Conservation (phyloP, 2,329 filamentous ascomycete species). For the Trichoderma gracile region DNA sequence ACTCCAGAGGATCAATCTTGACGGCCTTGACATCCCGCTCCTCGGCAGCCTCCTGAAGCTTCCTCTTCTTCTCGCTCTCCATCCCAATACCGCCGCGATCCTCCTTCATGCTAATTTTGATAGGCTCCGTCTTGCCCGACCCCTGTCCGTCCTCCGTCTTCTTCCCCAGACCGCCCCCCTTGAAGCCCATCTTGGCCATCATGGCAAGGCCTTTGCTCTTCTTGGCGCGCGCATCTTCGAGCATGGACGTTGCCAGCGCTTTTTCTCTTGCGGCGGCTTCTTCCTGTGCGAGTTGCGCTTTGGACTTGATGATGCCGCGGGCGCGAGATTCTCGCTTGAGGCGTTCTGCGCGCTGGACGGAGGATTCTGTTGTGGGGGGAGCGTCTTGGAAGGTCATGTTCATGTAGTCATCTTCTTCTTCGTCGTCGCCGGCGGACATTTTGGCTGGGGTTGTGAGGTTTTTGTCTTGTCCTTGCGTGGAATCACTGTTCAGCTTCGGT, state of each 20-base stretch:
- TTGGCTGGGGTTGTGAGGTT: neutral
- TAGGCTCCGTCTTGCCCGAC: conserved; percentile 61
- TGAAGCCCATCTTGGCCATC: conserved; percentile 97
- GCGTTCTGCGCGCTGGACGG: conserved; percentile 55
- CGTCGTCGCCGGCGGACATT: conserved; percentile 56
- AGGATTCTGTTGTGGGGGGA: conserved; percentile 55
- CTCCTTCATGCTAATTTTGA: conserved; percentile 74
- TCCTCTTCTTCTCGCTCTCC: conserved; percentile 80
- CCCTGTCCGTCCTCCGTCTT: conserved; percentile 49
- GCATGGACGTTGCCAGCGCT: conserved; percentile 71
- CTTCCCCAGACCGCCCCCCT: conserved; percentile 70
- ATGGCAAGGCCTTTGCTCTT: conserved; percentile 88
- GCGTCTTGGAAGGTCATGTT: conserved; percentile 83
- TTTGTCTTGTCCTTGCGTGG: too few species aligned
- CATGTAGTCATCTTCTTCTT: conserved; percentile 95
- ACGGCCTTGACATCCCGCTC: conserved; percentile 58
- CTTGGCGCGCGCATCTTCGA: conserved; percentile 57
- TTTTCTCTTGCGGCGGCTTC: conserved; percentile 71
- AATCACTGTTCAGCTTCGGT: too few species aligned
- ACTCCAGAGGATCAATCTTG: conserved; percentile 67
- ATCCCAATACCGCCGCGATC: conserved; percentile 81
- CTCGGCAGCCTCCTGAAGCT: conserved; percentile 63
- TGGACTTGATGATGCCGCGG: conserved; percentile 71
- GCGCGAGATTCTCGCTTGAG: conserved; percentile 65
- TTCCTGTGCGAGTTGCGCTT: conserved; percentile 76